phyloP scores from a whole-genome alignment of 169 alveolate genomes.

The Plasmodium inui region DNA sequence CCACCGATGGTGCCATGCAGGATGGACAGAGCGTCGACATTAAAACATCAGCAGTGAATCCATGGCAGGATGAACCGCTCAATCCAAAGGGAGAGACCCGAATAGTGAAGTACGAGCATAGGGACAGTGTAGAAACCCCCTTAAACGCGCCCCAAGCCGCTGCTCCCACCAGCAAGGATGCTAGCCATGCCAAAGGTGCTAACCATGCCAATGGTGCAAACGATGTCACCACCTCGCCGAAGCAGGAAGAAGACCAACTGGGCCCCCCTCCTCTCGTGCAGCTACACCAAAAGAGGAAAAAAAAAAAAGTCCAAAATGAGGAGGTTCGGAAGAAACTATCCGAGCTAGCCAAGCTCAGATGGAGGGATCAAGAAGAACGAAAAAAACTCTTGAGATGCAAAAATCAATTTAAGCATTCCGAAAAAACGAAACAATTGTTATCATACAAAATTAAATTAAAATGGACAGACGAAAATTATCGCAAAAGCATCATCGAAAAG shows the following conservation, averaged over 20 bases:
- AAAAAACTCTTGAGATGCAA: slow-evolving; percentile 43
- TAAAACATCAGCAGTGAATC: background rate
- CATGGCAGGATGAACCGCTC: background rate
- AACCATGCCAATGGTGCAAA: background rate
- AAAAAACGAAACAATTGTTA: slow-evolving; percentile 64
- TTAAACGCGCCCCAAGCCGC: background rate
- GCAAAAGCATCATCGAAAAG: slow-evolving; percentile 55
- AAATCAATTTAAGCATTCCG: slow-evolving; percentile 69
- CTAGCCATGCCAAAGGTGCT: no score
- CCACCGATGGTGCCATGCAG: background rate
- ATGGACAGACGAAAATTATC: slow-evolving; percentile 71
- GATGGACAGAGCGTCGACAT: background rate
- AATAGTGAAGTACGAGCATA: background rate
- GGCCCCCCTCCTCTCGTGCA: background rate
- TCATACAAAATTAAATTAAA: slow-evolving; percentile 72
- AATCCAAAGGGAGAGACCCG: background rate
- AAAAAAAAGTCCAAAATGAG: slow-evolving; percentile 15
- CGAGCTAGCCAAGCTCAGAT: slow-evolving; percentile 60
- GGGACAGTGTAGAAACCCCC: background rate
- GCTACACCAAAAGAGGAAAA: background rate
- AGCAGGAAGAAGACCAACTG: background rate
- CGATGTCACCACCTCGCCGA: background rate
- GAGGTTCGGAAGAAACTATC: slow-evolving; percentile 59
- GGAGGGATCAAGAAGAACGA: slow-evolving; percentile 69
- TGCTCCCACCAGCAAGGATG: background rate